Evolutionary conservation across 1,139 yeast species (phyloP).

Genomic region (Candida sp.): DNA sequence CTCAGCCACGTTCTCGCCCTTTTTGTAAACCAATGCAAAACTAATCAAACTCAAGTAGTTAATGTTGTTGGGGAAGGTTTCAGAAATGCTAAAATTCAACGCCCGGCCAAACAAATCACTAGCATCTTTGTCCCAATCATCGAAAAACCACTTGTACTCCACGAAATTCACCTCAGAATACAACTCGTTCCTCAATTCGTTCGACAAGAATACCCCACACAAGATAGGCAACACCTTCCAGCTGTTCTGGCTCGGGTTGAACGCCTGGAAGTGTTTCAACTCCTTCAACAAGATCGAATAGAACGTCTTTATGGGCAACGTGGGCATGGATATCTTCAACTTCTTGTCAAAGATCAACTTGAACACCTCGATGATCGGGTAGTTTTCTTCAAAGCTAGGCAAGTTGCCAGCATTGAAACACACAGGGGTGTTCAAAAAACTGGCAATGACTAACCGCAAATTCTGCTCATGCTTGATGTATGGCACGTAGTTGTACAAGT

Average conservation of each 20-base stretch:
- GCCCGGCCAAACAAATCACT: conserved; percentile 25
- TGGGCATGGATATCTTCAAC: conserved; percentile 62
- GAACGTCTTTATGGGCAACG: conserved; percentile 57
- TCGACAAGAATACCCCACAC: conserved; percentile 55
- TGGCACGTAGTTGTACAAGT: conserved; percentile 64
- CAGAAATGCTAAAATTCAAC: conserved; percentile 28
- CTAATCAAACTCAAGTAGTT: conserved; percentile 36
- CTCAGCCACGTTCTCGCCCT: conserved; percentile 22
- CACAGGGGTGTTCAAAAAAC: conserved; percentile 51
- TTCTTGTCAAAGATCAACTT: conserved; percentile 55
- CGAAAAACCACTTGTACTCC: conserved; percentile 38
- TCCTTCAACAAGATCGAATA: conserved; percentile 47
- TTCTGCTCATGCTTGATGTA: conserved; percentile 62
- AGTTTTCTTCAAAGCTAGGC: conserved; percentile 36
- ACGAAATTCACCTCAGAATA: conserved; percentile 28
- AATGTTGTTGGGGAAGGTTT: conserved; percentile 25
- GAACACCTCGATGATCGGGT: conserved; percentile 52
- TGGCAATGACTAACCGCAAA: conserved; percentile 52
- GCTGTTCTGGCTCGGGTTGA: conserved; percentile 32
- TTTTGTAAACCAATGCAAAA: conserved; percentile 33
- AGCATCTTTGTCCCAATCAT: conserved; percentile 33
- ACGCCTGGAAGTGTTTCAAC: conserved; percentile 33
- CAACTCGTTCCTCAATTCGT: conserved; percentile 38
- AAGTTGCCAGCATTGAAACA: conserved; percentile 45
- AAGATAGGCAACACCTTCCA: conserved; percentile 66